Conservation (phyloP, 2,329 filamentous ascomycete species). For the Exophiala bonariae region DNA sequence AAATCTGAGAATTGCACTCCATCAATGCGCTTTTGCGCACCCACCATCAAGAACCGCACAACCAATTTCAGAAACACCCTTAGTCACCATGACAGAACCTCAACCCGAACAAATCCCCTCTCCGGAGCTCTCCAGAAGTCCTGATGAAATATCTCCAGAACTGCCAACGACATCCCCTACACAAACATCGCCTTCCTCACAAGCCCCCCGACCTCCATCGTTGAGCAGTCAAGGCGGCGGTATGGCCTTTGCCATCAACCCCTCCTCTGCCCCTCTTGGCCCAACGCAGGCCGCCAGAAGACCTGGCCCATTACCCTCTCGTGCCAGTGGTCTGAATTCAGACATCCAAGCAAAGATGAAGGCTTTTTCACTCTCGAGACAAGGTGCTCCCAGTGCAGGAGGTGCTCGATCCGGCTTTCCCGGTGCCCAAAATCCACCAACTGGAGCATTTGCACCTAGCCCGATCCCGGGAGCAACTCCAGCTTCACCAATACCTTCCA, state of each 20-base stretch:
- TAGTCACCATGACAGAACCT: conserved; percentile 19
- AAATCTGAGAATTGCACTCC: not conserved
- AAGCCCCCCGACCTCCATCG: conserved; percentile 17
- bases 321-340: conserved; percentile 56
- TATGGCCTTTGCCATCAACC: conserved; percentile 56
- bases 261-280: conserved; percentile 82
- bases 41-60: conserved; percentile 1
- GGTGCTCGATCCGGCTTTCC: conserved; percentile 24
- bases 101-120: conserved; percentile 16
- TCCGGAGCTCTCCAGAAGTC: conserved; percentile 12
- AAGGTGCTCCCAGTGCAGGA: conserved; percentile 52
- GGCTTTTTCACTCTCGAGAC: conserved; percentile 66
- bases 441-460: conserved; percentile 6
- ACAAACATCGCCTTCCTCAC: conserved; percentile 2
- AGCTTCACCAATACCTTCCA: conserved; percentile 13
- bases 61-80: too few relatives aligned
- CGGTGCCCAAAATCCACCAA: conserved; percentile 19
- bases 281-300: conserved; percentile 69
- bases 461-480: conserved; percentile 32
- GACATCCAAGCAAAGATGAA: conserved; percentile 70
- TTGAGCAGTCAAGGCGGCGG: conserved; percentile 6
- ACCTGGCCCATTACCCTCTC: conserved; percentile 44
- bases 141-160: conserved; percentile 11
- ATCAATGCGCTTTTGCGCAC: not conserved
- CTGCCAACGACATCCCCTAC: conserved; percentile 4